Evolutionary conservation across 2,329 filamentous ascomycete species (phyloP).

Genomic region (Arthrobotrys musiformis): DNA sequence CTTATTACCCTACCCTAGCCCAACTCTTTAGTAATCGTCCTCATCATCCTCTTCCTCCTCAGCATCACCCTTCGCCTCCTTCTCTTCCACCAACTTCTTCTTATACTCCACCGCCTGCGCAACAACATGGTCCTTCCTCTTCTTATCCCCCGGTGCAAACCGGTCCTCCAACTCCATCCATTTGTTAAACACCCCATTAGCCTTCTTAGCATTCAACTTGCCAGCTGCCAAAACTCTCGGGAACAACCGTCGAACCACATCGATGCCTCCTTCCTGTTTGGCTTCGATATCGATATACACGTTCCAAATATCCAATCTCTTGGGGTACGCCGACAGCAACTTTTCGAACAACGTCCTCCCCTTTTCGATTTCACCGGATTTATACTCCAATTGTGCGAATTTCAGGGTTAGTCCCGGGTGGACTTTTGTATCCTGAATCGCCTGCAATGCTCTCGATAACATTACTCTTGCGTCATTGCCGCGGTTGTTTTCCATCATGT

Average conservation of each 20-base stretch:
- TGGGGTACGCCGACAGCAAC: conserved; percentile 83
- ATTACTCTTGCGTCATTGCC: conserved; percentile 81
- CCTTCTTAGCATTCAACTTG: conserved; percentile 80
- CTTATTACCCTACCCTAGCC: no score
- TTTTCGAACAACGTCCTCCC: conserved; percentile 95
- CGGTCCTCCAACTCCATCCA: conserved; percentile 91
- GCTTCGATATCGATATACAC: conserved; percentile 88
- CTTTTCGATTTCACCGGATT: conserved; percentile 86
- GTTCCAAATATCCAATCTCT: conserved; percentile 92
- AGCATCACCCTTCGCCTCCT: conserved; percentile 58
- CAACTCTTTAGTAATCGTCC: conserved; percentile 19
- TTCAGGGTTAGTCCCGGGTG: conserved; percentile 81
- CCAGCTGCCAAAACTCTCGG: conserved; percentile 77
- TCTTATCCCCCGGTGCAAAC: conserved; percentile 70
- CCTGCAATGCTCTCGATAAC: conserved; percentile 84
- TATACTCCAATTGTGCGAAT: conserved; percentile 93
- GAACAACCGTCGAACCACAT: conserved; percentile 78
- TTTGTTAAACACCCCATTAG: conserved; percentile 87
- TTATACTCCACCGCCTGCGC: conserved; percentile 78
- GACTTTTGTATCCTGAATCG: conserved; percentile 72
- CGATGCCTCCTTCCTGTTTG: conserved; percentile 67
- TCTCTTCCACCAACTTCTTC: conserved; percentile 65
- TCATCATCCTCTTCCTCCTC: conserved; percentile 37
- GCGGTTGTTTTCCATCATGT: conserved; percentile 75
- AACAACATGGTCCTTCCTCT: conserved; percentile 76